phyloP scores from a whole-genome alignment of 768 basidiomycete species.

The Postia placenta region DNA sequence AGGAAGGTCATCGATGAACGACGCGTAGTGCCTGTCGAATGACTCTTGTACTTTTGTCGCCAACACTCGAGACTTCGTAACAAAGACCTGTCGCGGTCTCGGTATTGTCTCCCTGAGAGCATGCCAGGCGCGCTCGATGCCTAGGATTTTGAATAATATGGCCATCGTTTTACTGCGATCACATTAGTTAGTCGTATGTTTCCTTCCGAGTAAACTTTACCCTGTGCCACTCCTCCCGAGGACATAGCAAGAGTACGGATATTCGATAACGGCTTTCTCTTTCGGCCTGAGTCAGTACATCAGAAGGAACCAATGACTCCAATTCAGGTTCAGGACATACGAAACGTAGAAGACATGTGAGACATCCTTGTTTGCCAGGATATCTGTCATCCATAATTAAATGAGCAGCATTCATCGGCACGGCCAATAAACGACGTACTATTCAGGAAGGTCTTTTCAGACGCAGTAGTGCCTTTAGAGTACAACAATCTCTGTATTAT shows the following conservation, averaged over 20 bases:
- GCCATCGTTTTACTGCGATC: constrained; percentile 61
- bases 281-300: constrained; percentile 27
- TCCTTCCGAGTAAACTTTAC: constrained; percentile 13
- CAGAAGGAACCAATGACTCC: neutral
- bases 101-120: constrained; percentile 26
- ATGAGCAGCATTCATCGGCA: neutral
- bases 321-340: constrained; percentile 14
- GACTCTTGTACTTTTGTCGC: constrained; percentile 64
- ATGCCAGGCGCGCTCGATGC: constrained; percentile 53
- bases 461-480: neutral
- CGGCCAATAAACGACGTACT: constrained; percentile 20
- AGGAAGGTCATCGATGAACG: constrained; percentile 33
- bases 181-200: neutral
- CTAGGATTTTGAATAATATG: constrained; percentile 72
- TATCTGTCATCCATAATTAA: constrained; percentile 28
- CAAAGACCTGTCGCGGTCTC: constrained; percentile 63
- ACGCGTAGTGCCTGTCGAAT: constrained; percentile 44
- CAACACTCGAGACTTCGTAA: constrained; percentile 62
- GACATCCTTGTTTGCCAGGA: constrained; percentile 43
- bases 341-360: constrained; percentile 23
- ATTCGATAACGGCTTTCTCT: constrained; percentile 54
- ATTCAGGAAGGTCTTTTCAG: constrained; percentile 26
- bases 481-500: neutral
- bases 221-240: constrained; percentile 58
- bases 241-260: constrained; percentile 56